Conservation (phyloP, 2,329 filamentous ascomycete species). For the Colletotrichum eleusines region DNA sequence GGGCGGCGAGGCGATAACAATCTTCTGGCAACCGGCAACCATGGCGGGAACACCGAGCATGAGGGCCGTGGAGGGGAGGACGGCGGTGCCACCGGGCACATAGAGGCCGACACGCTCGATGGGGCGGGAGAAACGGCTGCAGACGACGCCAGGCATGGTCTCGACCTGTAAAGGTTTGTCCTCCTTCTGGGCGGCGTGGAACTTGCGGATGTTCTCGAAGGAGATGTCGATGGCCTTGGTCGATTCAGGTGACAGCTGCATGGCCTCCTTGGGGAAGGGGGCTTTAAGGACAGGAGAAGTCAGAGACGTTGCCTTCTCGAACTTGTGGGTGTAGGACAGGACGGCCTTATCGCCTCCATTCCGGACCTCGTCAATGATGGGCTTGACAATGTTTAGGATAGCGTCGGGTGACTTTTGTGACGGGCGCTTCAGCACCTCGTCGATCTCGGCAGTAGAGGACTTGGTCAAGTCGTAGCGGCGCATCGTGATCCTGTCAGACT, state of each 20-base stretch:
- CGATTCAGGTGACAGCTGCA: slow-evolving; percentile 83
- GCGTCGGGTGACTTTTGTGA: slow-evolving; percentile 95
- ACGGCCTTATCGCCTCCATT: slow-evolving; percentile 88
- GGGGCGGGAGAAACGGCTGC: slow-evolving; percentile 90
- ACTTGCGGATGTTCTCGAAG: slow-evolving; percentile 93
- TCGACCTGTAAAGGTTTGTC: slow-evolving; percentile 86
- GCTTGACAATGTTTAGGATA: slow-evolving; percentile 90
- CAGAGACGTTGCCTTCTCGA: slow-evolving; percentile 93
- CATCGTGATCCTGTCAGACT: slow-evolving; percentile 78
- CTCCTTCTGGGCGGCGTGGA: slow-evolving; percentile 92
- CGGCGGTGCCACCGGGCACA: slow-evolving; percentile 94
- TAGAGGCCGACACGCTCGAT: slow-evolving; percentile 98
- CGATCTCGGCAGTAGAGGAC: slow-evolving; percentile 73
- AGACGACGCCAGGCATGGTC: slow-evolving; percentile 97
- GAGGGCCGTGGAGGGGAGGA: slow-evolving; percentile 95
- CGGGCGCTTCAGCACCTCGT: slow-evolving; percentile 83
- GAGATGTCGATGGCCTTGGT: slow-evolving; percentile 93
- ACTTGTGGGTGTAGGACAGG: slow-evolving; percentile 95
- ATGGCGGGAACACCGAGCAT: slow-evolving; percentile 98
- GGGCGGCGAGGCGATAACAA: slow-evolving; percentile 92
- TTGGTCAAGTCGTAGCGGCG: slow-evolving; percentile 78
- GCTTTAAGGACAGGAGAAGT: slow-evolving; percentile 90
- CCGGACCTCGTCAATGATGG: slow-evolving; percentile 91
- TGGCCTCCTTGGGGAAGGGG: slow-evolving; percentile 86
- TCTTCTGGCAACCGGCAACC: slow-evolving; percentile 96